Evolutionary conservation across 768 basidiomycete species (phyloP), one percentile per base, ranked within the genome.

Genomic region (Tylopilus rubrobrunneus): DNA sequence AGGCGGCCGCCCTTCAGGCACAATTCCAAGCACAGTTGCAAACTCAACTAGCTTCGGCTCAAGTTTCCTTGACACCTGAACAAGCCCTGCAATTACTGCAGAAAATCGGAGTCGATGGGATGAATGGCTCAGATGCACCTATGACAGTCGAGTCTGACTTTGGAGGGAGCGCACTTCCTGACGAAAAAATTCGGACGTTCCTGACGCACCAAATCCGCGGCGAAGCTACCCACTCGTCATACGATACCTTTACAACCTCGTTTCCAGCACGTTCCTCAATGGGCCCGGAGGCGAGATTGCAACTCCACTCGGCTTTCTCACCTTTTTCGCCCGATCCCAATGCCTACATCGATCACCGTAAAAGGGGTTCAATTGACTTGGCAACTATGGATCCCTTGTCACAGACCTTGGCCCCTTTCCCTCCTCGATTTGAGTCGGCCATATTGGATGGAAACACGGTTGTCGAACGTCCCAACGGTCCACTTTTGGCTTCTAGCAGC

Each of bases 261-360:
- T 58, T 58, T 28, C 42, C 53, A 37, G 43, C 56, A 6, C 57
- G 59, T 36, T 55, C 62, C 19, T 37, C 58, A 19, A 51, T 43
- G 29, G 58, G 59, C 7, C 25, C 42, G 39, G 64, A 62, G 31
- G 49, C 51, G 12, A 59, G 63, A 46, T 54, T 64, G 25, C 63
- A 60, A 40, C 49, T 55, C 27, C 56, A 55, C 27, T 61, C 60
- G 8, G 61, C 68, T 53, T 90, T 90, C 67, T 86, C 87, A 7
- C 88, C 88, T 4, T 91, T 91, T 71, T 90, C 89, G 1, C 88
- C 88, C 9, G 88, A 90, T 60, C 83, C 85, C 9, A 85, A 80
- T 58, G 63, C 75, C 21, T 73, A 73, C 61, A 64, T 55, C 67
- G 66, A 42, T 56, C 67, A 56, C 53, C 61, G 58, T 66, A 65